These are phyloP conservation scores for Jacaranda mimosifolia DNA, from an alignment of 257 asterid genomes.

Conservation along the genomic window DNA sequence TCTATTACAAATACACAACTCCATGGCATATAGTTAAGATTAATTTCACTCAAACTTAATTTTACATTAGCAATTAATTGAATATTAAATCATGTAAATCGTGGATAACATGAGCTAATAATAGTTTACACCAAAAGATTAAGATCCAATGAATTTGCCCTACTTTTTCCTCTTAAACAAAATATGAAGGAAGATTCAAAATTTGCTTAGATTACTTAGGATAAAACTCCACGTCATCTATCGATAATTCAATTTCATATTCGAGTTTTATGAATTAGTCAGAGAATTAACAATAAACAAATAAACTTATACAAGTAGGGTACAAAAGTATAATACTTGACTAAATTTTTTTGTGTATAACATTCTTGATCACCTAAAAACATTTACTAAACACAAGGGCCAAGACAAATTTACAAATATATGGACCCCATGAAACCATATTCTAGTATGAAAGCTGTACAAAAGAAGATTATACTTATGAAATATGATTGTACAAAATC, in stretches of 20 bases:
- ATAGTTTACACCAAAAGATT: neutral
- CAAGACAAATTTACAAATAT: neutral
- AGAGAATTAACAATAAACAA: too few species aligned
- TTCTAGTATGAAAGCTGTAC: neutral
- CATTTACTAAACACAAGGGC: neutral
- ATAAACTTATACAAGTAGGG: too few species aligned
- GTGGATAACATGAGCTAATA: neutral
- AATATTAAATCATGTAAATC: too few species aligned
- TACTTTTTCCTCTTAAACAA: neutral
- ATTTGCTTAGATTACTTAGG: neutral
- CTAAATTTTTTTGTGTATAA: neutral
- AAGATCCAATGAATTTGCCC: neutral
- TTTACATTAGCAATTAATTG: too few species aligned
- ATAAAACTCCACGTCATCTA: too few species aligned
- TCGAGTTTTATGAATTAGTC: too few species aligned
- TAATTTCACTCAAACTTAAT: too few species aligned
- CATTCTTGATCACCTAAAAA: neutral
- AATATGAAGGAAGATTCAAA: neutral
- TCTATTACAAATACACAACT: too few species aligned
- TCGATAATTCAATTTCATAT: too few species aligned
- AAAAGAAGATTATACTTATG: neutral
- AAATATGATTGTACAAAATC: neutral
- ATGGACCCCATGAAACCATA: neutral
- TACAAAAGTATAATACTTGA: neutral
- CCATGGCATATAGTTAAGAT: too few species aligned